phyloP scores from a whole-genome alignment of 768 basidiomycete species.

The Lentinula guzmanii region DNA sequence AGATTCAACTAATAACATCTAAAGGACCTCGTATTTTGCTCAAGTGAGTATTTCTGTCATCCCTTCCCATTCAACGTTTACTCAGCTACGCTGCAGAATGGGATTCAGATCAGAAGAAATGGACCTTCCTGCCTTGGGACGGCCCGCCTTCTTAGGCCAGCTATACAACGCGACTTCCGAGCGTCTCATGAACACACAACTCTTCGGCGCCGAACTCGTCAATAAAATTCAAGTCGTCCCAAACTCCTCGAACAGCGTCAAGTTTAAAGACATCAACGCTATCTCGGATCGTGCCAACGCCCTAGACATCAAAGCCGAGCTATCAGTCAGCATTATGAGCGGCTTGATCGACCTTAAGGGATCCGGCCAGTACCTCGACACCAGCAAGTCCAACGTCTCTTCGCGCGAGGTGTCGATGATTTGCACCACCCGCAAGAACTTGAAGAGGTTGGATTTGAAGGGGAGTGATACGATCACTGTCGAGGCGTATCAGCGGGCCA shows the following conservation, averaged over 20 bases:
- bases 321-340: neutral
- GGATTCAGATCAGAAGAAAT: neutral
- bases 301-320: neutral
- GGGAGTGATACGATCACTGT: neutral
- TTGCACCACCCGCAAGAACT: conserved; percentile 5
- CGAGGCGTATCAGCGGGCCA: conserved; percentile 1
- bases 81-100: neutral
- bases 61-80: neutral
- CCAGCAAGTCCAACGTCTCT: conserved; percentile 6
- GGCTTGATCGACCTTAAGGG: conserved; percentile 5
- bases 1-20: neutral
- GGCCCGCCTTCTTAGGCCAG: neutral
- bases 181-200: neutral
- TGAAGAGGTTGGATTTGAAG: neutral
- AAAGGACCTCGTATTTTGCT: neutral
- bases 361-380: conserved; percentile 8
- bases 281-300: neutral
- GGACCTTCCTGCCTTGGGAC: neutral
- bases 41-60: neutral
- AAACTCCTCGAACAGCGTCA: neutral
- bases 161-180: neutral
- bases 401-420: conserved; percentile 3
- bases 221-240: neutral
- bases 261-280: neutral
- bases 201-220: neutral